Percentiles rank a stretch among this genome's conserved stretches.
phyloP scores from a whole-genome alignment of 2,329 filamentous ascomycete species.

The Ascochyta clinopodiicola region DNA sequence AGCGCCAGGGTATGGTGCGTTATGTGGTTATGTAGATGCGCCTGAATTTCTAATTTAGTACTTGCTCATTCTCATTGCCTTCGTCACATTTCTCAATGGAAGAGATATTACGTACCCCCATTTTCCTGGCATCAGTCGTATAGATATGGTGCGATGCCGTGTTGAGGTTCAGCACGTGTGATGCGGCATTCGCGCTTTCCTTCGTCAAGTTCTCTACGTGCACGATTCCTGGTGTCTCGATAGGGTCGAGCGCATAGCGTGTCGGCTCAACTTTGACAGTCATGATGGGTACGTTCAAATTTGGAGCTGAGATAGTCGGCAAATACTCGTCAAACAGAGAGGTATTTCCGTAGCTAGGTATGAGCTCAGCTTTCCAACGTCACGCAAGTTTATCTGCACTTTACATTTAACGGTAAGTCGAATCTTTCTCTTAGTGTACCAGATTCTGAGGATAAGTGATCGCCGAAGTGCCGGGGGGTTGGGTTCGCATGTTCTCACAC shows the following conservation, averaged over 20 bases:
- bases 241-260: background rate
- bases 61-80: background rate
- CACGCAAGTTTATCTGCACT: background rate
- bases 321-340: background rate
- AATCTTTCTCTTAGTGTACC: background rate
- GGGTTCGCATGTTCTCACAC: background rate
- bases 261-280: background rate
- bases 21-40: background rate
- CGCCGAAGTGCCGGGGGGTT: background rate
- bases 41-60: background rate
- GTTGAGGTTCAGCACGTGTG: background rate
- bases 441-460: background rate
- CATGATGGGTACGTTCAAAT: background rate
- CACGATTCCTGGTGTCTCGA: background rate
- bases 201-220: background rate
- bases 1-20: background rate
- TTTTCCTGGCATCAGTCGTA: background rate
- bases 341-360: background rate
- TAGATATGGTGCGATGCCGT: background rate
- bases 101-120: background rate
- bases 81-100: background rate
- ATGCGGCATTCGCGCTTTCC: background rate
- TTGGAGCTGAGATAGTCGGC: background rate
- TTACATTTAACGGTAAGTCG: background rate
- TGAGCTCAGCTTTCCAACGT: background rate